These are phyloP conservation scores for Blastocystis hominis DNA, from an alignment of 352 stramenopile species.

Conservation along the genomic window DNA sequence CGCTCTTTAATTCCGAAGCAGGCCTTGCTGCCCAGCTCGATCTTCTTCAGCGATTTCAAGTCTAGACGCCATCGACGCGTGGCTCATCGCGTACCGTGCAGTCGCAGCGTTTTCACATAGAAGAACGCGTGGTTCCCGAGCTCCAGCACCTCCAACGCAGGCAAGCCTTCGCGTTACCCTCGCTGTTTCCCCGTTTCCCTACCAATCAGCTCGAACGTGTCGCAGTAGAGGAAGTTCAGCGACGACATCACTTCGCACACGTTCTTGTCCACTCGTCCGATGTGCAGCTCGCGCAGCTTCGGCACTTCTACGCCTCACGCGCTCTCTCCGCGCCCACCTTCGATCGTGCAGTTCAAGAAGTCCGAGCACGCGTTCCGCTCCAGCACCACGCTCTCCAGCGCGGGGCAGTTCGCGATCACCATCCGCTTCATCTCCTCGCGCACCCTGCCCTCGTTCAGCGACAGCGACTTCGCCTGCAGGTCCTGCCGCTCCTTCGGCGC, in stretches of 20 bases:
- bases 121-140: conserved; percentile 7
- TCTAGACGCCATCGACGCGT: background rate
- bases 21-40: background rate
- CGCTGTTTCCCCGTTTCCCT: background rate
- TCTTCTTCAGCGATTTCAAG: background rate
- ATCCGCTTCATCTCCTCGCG: conserved; percentile 33
- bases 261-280: background rate
- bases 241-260: background rate
- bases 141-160: background rate
- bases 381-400: conserved; percentile 7
- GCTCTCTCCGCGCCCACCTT: background rate
- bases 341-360: conserved; percentile 15
- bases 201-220: background rate
- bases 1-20: conserved; percentile 27
- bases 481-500: background rate
- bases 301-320: background rate
- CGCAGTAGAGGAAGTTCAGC: conserved; percentile 41
- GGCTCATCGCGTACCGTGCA: background rate
- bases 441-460: conserved; percentile 18
- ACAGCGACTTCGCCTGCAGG: background rate
- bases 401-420: background rate
- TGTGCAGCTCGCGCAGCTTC: background rate
- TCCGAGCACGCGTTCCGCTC: background rate
- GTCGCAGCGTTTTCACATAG: background rate
- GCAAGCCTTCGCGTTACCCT: background rate